Evolutionary conservation across 139 green algal genomes (phyloP), one percentile per base, ranked within the genome.

Genomic region (Picochlorum sp.): DNA sequence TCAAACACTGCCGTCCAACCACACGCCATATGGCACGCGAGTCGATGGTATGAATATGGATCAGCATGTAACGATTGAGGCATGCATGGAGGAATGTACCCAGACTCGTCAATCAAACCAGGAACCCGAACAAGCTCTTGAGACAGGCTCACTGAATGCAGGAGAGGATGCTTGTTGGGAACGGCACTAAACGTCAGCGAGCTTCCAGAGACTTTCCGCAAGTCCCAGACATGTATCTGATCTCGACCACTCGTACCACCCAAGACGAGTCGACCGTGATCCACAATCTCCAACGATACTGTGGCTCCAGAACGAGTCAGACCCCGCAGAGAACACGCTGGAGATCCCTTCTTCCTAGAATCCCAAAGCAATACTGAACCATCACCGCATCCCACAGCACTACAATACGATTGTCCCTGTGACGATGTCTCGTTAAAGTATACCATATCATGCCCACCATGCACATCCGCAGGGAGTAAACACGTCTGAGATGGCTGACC

Each of bases 1-100:
- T 73, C 30, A 16, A 74, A 61, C 41, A 69, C 71, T 18, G 65
- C 71, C 6, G 65, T 72, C 71, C 71, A 78, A 23, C 51, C 54
- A 49, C 65, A 70, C 28, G 47, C 59, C 37, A 78, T 49, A 56
- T 78, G 71, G 54, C 73, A 78, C 3, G 50, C 71, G 13, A 72
- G 45, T 15, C 71, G 57, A 14, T 63, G 23, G 2, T 50, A 16
- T 28, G 66, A 47, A 41, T 45, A 20, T 13, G 71, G 71, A 26
- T 77, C 63, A 24, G 56, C 34, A 49, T 63, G 30, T 58, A 77
- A 62, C 1, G 45, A 68, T n/a, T 77, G 64, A 56, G 73, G 46
- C 6, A 15, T 64, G 38, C 56, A 56, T 50, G 46, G 23, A 3
- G 64, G 64, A 41, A 77, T 63, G 52, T 49, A 32, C 6, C 37